Base-by-base conservation (phyloP, 805 yeast genomes). In the Candida arabinofermentans region DNA sequence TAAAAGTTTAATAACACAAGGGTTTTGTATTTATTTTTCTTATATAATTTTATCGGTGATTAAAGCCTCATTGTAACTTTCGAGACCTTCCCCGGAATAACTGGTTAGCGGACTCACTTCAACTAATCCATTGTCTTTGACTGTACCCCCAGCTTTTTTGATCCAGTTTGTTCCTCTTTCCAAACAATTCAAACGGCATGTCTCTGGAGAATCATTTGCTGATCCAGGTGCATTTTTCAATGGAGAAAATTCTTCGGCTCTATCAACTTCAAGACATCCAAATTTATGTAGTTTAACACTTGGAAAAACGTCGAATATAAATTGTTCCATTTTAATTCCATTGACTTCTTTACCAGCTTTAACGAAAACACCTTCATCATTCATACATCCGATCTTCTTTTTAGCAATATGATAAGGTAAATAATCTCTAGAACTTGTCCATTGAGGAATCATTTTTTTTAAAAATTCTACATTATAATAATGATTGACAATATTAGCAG, bases 401-500 rank as follows among this genome's bases (percentile, higher is more conserved):
- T 74, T 77, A 18, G 99, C 99, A 59, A 91, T 78, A 64, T 93
- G 99, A 69, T 83, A 91, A n/a, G 98, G 97, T 57, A 93, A 72
- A 51, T 64, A 70, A 49, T 73, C 68, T 56, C 78, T 79, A 24
- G 83, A 75, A 3, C 75, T 61, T 49, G 79, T 74, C 96, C 96
- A 90, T 23, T 69, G 58, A 4, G 84, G 82, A 46, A 89, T 70
- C 65, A 70, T 70, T 24, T 66, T 50, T 22, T 66, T 62, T 54
- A 93, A 69, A 55, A 89, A 76, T n/a, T 75, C 83, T 35, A 86
- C 86, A 4, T 90, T 82, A 65, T 91, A 93, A 65, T 90, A 93
- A 65, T 93, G 99, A 62, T 93, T 93, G 41, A 93, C 99, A 49
- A 93, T 93, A 65, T 93, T 93, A 21, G 96, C 99, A 4, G 98